Evolutionary conservation across 1,139 yeast species (phyloP).

Genomic region (Kodamaea derodonti): DNA sequence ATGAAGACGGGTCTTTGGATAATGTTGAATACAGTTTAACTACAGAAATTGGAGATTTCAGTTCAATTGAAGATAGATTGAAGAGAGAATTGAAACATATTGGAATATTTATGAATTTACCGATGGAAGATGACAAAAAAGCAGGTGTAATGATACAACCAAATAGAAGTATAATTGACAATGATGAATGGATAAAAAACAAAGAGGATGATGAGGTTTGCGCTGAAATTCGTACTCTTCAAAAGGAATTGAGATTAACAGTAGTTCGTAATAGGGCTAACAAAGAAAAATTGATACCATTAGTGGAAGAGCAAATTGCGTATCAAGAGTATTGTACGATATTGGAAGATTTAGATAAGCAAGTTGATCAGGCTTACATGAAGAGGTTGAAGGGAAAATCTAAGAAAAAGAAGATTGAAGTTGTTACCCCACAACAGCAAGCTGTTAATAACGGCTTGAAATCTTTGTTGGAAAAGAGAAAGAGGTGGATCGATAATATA

Average conservation of each 20-base stretch:
- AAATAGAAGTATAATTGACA: constrained; percentile 42
- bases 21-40: constrained; percentile 31
- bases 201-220: constrained; percentile 95
- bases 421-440: constrained; percentile 35
- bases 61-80: constrained; percentile 79
- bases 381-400: constrained; percentile 82
- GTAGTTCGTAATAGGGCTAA: constrained; percentile 63
- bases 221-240: constrained; percentile 73
- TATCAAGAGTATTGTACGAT: constrained; percentile 93
- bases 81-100: constrained; percentile 85
- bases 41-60: constrained; percentile 55
- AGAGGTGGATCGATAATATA: constrained; percentile 83
- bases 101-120: constrained; percentile 77
- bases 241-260: constrained; percentile 61
- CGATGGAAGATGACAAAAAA: constrained; percentile 30
- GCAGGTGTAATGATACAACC: constrained; percentile 3
- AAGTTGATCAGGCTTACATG: constrained; percentile 90
- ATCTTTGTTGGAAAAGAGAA: constrained; percentile 78
- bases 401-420: constrained; percentile 65
- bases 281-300: constrained; percentile 62
- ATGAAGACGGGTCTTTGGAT: constrained; percentile 26
- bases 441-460: constrained; percentile 75
- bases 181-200: constrained; percentile 72
- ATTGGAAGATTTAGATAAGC: constrained; percentile 90
- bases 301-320: constrained; percentile 87